Conservation (phyloP, 1,284 basidiomycete species). For the Earliella scabrosa region DNA sequence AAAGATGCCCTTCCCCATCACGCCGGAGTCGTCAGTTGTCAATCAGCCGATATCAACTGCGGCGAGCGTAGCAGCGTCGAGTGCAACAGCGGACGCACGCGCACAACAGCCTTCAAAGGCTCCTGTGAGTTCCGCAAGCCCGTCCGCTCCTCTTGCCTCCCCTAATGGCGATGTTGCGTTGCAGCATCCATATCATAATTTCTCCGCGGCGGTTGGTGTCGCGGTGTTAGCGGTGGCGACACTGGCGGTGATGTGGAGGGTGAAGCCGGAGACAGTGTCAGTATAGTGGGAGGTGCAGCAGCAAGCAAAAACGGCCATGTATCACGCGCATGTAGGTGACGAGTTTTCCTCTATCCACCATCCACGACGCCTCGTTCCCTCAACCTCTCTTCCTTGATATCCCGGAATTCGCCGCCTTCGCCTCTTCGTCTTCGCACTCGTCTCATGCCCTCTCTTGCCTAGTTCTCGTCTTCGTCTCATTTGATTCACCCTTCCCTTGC, state of each 20-base stretch:
- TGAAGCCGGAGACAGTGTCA: conserved; percentile 45
- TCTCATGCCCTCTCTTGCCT: conserved; percentile 12
- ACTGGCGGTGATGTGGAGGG: conserved; percentile 66
- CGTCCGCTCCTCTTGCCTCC: neutral
- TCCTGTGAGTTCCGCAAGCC: conserved; percentile 17
- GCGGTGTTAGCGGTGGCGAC: conserved; percentile 63
- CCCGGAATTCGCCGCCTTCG: conserved; percentile 17
- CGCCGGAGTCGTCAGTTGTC: conserved; percentile 48
- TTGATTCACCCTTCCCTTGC: neutral
- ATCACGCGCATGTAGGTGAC: conserved; percentile 18
- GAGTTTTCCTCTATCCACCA: neutral
- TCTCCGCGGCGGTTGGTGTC: conserved; percentile 56
- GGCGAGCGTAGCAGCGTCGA: conserved; percentile 20
- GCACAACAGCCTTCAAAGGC: conserved; percentile 20
- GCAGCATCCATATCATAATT: conserved; percentile 19
- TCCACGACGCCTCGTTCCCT: conserved; percentile 5
- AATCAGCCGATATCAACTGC: conserved; percentile 40
- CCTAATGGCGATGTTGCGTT: conserved; percentile 13
- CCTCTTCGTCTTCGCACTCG: conserved; percentile 1
- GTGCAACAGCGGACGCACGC: conserved; percentile 23
- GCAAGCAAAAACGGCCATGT: conserved; percentile 21
- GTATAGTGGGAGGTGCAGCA: conserved; percentile 17
- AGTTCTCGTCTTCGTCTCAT: conserved; percentile 6
- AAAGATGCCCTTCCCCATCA: conserved; percentile 44
- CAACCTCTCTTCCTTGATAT: conserved; percentile 7